phyloP scores from a whole-genome alignment of 192 early-diverging fungal species.

The Coemansia javaensis region DNA sequence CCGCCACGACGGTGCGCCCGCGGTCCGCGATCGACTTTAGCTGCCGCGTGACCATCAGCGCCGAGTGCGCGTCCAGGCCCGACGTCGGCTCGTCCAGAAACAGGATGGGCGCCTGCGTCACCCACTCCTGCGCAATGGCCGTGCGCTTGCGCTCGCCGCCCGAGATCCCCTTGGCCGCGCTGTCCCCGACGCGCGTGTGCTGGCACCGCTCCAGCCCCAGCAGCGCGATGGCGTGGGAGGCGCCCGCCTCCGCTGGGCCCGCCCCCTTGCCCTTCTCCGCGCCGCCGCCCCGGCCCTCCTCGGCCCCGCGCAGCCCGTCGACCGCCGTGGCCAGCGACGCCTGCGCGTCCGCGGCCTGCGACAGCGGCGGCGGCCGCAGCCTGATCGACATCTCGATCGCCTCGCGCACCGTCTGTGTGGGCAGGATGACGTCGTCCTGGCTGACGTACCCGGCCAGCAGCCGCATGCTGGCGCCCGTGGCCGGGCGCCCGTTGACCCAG shows the following conservation, averaged over 20 bases:
- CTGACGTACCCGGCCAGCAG: conserved; percentile 53
- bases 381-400: conserved; percentile 67
- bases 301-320: too few species aligned
- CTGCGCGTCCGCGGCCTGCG: neutral
- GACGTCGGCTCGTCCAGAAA: conserved; percentile 73
- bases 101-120: conserved; percentile 63
- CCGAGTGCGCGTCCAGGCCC: conserved; percentile 59
- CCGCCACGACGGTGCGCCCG: conserved; percentile 44
- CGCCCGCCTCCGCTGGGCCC: conserved; percentile 21
- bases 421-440: conserved; percentile 61
- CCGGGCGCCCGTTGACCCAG: conserved; percentile 53
- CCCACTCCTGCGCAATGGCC: conserved; percentile 68
- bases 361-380: conserved; percentile 36
- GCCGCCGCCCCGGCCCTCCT: too few species aligned
- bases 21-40: conserved; percentile 41
- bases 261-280: conserved; percentile 4
- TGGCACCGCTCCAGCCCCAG: conserved; percentile 62
- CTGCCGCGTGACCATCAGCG: conserved; percentile 48
- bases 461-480: conserved; percentile 53
- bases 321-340: neutral
- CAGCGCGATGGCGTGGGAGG: conserved; percentile 55
- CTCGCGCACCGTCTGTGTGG: conserved; percentile 71
- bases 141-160: conserved; percentile 73
- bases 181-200: conserved; percentile 63
- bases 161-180: conserved; percentile 61